Base-by-base conservation (phyloP, 495 filamentous ascomycete species). In the Hyaloscypha finlandica region DNA sequence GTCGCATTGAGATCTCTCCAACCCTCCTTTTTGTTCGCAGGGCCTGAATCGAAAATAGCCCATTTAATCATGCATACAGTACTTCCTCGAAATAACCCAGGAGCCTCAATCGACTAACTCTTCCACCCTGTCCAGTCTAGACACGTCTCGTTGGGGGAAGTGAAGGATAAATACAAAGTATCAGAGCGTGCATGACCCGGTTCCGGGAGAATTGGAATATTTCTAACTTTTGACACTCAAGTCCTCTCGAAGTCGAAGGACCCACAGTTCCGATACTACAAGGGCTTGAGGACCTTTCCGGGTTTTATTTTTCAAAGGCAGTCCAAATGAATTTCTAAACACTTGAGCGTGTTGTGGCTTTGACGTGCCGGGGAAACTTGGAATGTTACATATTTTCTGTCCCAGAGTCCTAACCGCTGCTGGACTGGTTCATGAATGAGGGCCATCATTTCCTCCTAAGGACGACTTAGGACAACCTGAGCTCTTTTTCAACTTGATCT, bases 11-110 rank as follows among this genome's bases (percentile, higher is more conserved):
- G 42, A 19, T 29, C 19, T 56, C 22, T 56, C 20, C 53, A 3
- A 25, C 6, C 53, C 53, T 31, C 53, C 53, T 31, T 56, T 56
- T 19, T 31, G 6, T 48, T 56, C 11, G 16, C 19, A 29, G 53
- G 53, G 9, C 8, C 29, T 25, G 29, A 30, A 31, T 56, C 53
- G 53, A 56, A 56, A 56, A 56, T 56, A 56, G 53, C 53, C 53
- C 53, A 56, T 56, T 19, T 56, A 6, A 16, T 4, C 53, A 16
- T 25, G 53, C 29, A 56, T 56, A 25, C 25, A 25, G 25, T 25
- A 29, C 29, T 56, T 25, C 9, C 53, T 31, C 22, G 22, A 56
- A 56, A 56, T 56, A 56, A 56, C 53, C 53, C 22, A 56, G 53
- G 4, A 29, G 53, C 53, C 53, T 56, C 53, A 56, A 56, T 29